Evolutionary conservation across 441 rosid species (phyloP).

Genomic region (Erysimum cheiri): DNA sequence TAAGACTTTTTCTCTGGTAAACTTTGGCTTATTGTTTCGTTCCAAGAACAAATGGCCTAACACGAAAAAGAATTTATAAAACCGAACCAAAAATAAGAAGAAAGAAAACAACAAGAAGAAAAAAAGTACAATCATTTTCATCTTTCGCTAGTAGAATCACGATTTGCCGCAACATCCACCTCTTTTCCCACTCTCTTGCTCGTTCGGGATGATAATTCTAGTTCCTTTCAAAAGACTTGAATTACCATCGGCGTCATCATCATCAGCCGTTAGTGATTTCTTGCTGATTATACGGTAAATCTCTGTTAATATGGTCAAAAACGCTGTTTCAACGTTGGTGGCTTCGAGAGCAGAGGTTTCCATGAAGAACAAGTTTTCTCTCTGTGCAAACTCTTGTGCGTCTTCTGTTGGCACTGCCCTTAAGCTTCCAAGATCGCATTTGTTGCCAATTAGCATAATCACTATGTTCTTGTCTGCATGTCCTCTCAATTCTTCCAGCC

Average conservation of each 20-base stretch:
- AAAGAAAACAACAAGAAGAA: background rate
- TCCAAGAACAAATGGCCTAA: conserved; percentile 34
- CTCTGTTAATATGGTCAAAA: conserved; percentile 66
- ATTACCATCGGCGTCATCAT: conserved; percentile 47
- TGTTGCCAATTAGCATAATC: conserved; percentile 63
- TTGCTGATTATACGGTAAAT: conserved; percentile 71
- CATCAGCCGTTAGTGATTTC: conserved; percentile 64
- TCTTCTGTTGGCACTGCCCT: conserved; percentile 66
- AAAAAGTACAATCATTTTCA: conserved; percentile 10
- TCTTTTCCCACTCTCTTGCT: conserved; percentile 51
- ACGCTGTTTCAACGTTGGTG: conserved; percentile 60
- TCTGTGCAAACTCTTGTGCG: conserved; percentile 61
- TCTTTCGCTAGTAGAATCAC: conserved; percentile 24
- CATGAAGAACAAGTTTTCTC: conserved; percentile 67
- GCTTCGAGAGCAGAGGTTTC: conserved; percentile 67
- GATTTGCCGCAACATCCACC: conserved; percentile 62
- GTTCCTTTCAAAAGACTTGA: conserved; percentile 68
- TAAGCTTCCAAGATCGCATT: conserved; percentile 58
- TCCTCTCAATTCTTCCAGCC: conserved; percentile 68
- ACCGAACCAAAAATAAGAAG: background rate
- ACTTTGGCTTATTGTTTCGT: conserved; percentile 39
- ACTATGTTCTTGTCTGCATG: conserved; percentile 67
- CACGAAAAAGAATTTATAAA: conserved; percentile 12
- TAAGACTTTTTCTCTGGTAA: conserved; percentile 16
- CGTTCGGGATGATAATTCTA: conserved; percentile 62